Percentiles rank a stretch among this genome's conserved stretches.
These are phyloP conservation scores for Acanthamoeba sp. DNA, from an alignment of 208 protist genomes.

Conservation along the genomic window DNA sequence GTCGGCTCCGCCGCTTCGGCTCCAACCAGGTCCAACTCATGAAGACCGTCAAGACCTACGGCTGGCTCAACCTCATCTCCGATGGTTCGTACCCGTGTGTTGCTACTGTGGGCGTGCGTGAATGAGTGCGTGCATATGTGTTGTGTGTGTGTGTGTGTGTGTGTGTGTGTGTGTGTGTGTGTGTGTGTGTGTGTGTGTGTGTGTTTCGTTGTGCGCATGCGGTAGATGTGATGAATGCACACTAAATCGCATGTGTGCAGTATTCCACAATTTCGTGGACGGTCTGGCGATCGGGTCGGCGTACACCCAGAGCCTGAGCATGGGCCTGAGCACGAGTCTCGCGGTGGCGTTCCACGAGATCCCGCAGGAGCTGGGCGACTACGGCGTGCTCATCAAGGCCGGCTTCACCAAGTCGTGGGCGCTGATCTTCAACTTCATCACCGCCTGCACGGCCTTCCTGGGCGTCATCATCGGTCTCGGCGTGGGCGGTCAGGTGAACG, in stretches of 20 bases:
- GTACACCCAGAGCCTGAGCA: not conserved
- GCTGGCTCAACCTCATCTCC: constrained; percentile 60
- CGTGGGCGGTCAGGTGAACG: not conserved
- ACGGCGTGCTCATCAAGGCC: constrained; percentile 54
- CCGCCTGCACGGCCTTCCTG: constrained; percentile 17
- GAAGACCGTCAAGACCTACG: constrained; percentile 38
- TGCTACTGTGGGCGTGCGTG: no score
- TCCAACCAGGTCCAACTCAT: not conserved
- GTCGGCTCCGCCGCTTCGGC: not conserved
- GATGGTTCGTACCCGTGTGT: not conserved
- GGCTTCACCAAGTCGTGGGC: constrained; percentile 30
- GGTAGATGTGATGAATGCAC: not conserved
- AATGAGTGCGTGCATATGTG: no score
- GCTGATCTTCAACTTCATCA: constrained; percentile 49
- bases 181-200: no score
- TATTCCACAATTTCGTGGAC: constrained; percentile 74
- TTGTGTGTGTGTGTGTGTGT: no score
- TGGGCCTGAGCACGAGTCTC: constrained; percentile 58
- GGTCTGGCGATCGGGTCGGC: constrained; percentile 64
- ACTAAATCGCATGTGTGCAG: no score
- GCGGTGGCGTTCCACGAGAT: constrained; percentile 75
- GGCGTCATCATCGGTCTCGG: constrained; percentile 44
- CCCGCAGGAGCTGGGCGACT: constrained; percentile 78
- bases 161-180: no score
- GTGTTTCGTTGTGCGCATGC: not conserved